Base-by-base conservation (phyloP, 768 basidiomycete genomes). In the Kwoniella shandongensis region DNA sequence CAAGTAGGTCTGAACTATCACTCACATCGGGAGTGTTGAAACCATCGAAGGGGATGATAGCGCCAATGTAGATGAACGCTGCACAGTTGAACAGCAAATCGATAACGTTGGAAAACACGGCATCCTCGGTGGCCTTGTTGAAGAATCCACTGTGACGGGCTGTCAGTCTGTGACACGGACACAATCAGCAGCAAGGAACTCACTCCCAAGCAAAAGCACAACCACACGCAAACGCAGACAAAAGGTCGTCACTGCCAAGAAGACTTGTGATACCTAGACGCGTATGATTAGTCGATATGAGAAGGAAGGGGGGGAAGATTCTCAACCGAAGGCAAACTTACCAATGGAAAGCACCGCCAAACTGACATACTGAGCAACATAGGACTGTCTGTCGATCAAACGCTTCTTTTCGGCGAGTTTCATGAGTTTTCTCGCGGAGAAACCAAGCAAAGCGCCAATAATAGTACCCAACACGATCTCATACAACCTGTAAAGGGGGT, bases 161-260 rank as follows among this genome's bases (percentile, higher is more conserved):
- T 26, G 23, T 18, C 25, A 12, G 39, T 13, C 36, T 25, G n/a
- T 20, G 15, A 5, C 2, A 4, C 25, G 39, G 18, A 26, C 36
- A 17, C 23, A 46, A 32, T 22, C 3, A 15, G 22, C 35, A 42
- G 17, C 20, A 30, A 2, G 27, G 2, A 20, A 91, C 93, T 32
- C 86, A 91, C 71, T 94, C 92, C 91, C 91, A 96, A 0, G 91
- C 94, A 73, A 97, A 99, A 1, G 91, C 90, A 4, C 90, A 87
- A 17, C 96, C 96, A 70, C 93, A 97, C 4, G 86, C 85, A 75
- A 98, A 99, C 1, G 94, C 88, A 15, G 93, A 90, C 7, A 99
- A 82, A 18, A 99, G 84, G 76, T 97, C 93, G 77, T 97, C 92
- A 11, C 89, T 87, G 29, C 92, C 92, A 26, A 97, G 81, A 10